Base-by-base conservation (phyloP, 805 yeast genomes). In the Torulaspora gathmanii region DNA sequence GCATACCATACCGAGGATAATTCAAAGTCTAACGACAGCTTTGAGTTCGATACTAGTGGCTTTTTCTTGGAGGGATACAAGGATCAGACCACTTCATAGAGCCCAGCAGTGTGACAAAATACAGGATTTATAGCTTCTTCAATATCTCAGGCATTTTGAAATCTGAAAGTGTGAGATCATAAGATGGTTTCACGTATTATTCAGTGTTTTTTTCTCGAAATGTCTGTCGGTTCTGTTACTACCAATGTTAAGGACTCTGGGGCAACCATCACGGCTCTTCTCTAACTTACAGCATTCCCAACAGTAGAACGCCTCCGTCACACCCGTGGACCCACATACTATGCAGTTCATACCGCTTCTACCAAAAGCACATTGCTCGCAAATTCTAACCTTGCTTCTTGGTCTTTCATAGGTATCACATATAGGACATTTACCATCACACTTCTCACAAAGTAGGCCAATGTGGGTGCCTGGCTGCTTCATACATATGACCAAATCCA, bases 221-320 rank as follows among this genome's bases (percentile, higher is more conserved):
- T 78, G 78, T 64, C 73, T 69, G 53, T 85, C 95, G 4, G 81
- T 72, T 57, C 79, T 75, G 42, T 80, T 77, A n/a, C 87, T 77
- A 7, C 97, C 96, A 37, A 88, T 70, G 58, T 88, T 90, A 13
- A 83, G 63, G 42, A 90, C 79, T 54, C 82, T 76, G 1, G 97
- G 97, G 68, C 98, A 90, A 0, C 98, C 98, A 62, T 90, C 96
- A 35, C 95, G 70, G 59, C 86, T 87, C 57, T 79, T 80, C 59
- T 89, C 97, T 33, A 77, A 58, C 39, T 77, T 60, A 4, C 88
- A 90, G 64, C 98, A 90, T 60, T 88, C 95, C 51, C 77, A 73
- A 59, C 98, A 90, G 63, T 86, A 91, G 56, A 71, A 84, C 0
- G 96, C 95, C 46, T 81, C 84, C 11, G 75, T 73, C 8, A 75